Conservation (phyloP, 768 basidiomycete genomes). For the Gymnopilus dilepis region DNA sequence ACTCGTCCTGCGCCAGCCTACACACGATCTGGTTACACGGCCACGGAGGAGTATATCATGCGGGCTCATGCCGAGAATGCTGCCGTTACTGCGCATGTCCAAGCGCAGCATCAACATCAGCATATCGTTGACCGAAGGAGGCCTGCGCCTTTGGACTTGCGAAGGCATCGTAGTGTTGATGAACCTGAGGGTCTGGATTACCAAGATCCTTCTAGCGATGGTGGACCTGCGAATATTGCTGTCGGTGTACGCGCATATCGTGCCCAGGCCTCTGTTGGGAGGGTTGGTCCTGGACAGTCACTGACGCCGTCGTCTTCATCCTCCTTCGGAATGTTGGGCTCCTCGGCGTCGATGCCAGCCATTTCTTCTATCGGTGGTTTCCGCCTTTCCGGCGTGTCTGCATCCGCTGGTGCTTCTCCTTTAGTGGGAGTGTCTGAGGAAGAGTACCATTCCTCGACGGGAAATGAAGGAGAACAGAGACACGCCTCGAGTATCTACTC, state of each 20-base stretch:
- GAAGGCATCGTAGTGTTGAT: constrained; percentile 27
- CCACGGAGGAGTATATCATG: constrained; percentile 72
- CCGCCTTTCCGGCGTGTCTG: not conserved
- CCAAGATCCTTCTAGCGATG: constrained; percentile 6
- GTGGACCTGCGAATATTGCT: constrained; percentile 36
- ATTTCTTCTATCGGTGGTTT: constrained; percentile 8
- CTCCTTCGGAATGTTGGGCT: constrained; percentile 16
- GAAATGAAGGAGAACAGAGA: constrained; percentile 9
- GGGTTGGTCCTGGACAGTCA: constrained; percentile 19
- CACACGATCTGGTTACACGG: constrained; percentile 59
- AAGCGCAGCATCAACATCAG: constrained; percentile 21
- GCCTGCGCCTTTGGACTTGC: constrained; percentile 42
- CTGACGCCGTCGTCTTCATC: constrained; percentile 23
- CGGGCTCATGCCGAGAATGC: constrained; percentile 52
- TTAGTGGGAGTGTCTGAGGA: constrained; percentile 36
- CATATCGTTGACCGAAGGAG: constrained; percentile 30
- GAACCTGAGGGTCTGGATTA: constrained; percentile 13
- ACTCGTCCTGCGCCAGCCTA: constrained; percentile 31
- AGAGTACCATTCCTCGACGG: constrained; percentile 40
- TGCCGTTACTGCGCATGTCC: constrained; percentile 20
- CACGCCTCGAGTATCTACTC: constrained; percentile 30
- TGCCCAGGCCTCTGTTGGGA: constrained; percentile 38
- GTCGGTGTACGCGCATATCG: constrained; percentile 50
- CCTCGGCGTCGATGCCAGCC: constrained; percentile 8
- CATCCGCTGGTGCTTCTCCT: not conserved